Percentiles rank a stretch among this genome's conserved stretches.
Conservation (phyloP, 257 asterid species). For the Prunella vulgaris region DNA sequence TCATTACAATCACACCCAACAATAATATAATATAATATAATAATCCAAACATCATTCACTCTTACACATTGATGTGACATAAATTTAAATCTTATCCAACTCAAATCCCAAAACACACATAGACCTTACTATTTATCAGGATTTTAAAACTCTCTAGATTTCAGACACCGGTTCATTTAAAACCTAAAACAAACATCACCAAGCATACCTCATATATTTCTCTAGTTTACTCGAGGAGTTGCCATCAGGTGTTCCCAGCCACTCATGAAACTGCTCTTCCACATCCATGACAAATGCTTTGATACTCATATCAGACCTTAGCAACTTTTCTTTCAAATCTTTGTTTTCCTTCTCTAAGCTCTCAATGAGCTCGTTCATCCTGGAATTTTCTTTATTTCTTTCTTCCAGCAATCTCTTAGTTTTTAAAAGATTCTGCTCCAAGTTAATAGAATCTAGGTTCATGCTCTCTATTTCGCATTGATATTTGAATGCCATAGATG, state of each 20-base stretch:
- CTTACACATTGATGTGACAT: too few relatives aligned
- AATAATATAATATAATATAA: too few relatives aligned
- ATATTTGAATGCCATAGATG: slow-evolving; percentile 66
- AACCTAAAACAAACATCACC: too few relatives aligned
- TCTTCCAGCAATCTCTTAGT: slow-evolving; percentile 50
- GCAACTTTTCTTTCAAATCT: slow-evolving; percentile 38
- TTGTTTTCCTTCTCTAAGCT: slow-evolving; percentile 54
- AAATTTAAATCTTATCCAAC: too few relatives aligned
- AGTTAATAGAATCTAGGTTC: slow-evolving; percentile 56
- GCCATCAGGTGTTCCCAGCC: slow-evolving; percentile 17
- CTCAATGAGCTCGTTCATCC: slow-evolving; percentile 47
- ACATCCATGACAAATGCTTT: slow-evolving; percentile 39
- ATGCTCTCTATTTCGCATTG: slow-evolving; percentile 89
- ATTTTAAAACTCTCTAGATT: too few relatives aligned
- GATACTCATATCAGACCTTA: slow-evolving; percentile 37
- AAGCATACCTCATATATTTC: slow-evolving; percentile 53
- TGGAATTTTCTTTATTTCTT: slow-evolving; percentile 41
- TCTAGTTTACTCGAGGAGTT: slow-evolving; percentile 28
- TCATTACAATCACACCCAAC: too few relatives aligned
- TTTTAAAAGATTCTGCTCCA: slow-evolving; percentile 58
- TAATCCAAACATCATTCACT: too few relatives aligned
- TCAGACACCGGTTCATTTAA: too few relatives aligned
- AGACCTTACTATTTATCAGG: too few relatives aligned
- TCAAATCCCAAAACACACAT: too few relatives aligned
- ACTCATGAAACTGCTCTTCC: slow-evolving; percentile 43